phyloP scores from a whole-genome alignment of 305 asterid genomes.

The Fraxinus ornus region DNA sequence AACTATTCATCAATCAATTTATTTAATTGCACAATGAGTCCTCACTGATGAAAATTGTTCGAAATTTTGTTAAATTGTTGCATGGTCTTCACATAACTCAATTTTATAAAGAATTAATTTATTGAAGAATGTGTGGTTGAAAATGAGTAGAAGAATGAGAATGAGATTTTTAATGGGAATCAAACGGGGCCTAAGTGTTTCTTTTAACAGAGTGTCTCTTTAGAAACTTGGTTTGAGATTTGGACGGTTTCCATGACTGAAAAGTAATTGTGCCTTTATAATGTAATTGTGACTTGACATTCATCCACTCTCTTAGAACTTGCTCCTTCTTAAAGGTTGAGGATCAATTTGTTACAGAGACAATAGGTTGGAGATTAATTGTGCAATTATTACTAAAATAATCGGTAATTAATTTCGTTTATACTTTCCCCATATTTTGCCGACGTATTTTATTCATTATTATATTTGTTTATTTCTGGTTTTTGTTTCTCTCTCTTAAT shows the following conservation, averaged over 20 bases:
- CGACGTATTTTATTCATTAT: conserved; percentile 40
- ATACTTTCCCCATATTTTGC: conserved; percentile 30
- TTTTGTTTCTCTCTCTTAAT: conserved; percentile 31
- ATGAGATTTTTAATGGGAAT: too few relatives aligned
- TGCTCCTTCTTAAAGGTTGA: neutral
- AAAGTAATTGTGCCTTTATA: neutral
- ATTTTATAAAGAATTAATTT: neutral
- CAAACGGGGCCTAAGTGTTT: too few relatives aligned
- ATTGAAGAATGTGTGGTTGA: too few relatives aligned
- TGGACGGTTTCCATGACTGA: too few relatives aligned
- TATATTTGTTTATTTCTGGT: conserved; percentile 3
- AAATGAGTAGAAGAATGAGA: too few relatives aligned
- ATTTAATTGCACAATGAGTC: too few relatives aligned
- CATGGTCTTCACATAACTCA: neutral
- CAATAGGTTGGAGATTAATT: neutral
- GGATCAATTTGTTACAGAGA: too few relatives aligned
- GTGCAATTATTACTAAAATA: neutral
- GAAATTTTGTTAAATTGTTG: neutral
- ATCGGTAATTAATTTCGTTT: conserved; percentile 7
- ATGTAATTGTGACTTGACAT: too few relatives aligned
- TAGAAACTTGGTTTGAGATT: neutral
- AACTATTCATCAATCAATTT: neutral
- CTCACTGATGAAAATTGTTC: neutral
- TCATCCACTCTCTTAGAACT: too few relatives aligned
- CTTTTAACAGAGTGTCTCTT: neutral